Percentiles rank a stretch among this genome's conserved stretches.
Conservation (phyloP, 2,329 filamentous ascomycete genomes). For the Metarhizium sp. region DNA sequence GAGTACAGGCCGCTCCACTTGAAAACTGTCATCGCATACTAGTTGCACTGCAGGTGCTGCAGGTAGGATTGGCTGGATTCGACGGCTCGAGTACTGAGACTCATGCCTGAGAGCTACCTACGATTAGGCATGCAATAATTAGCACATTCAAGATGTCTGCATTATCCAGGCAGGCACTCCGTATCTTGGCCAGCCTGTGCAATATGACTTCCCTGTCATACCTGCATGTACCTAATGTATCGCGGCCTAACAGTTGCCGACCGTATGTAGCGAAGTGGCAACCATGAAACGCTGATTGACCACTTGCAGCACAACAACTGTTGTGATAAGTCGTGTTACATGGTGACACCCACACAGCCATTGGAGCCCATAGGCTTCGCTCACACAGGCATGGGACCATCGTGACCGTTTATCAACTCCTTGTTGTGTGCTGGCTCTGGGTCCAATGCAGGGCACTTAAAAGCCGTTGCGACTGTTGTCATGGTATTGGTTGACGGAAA, state of each 20-base stretch:
- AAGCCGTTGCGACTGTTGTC: neutral
- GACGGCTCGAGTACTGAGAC: neutral
- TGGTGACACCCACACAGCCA: neutral
- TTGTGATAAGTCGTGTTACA: neutral
- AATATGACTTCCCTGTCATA: neutral
- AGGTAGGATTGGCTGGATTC: neutral
- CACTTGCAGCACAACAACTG: neutral
- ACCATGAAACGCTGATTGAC: neutral
- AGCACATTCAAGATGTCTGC: no score
- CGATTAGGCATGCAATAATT: neutral
- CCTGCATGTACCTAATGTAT: neutral
- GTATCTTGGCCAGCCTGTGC: no score
- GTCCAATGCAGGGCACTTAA: neutral
- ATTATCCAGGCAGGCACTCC: no score
- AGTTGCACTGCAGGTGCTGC: neutral
- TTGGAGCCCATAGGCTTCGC: neutral
- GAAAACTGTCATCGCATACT: neutral
- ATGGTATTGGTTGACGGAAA: neutral
- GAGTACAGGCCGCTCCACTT: neutral
- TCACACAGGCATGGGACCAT: neutral
- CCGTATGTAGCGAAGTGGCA: neutral
- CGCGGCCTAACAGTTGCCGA: neutral
- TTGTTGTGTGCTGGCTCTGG: neutral
- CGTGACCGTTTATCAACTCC: neutral
- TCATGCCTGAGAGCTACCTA: neutral